Base-by-base conservation (phyloP, 192 early-diverging fungal genomes). In the Lobosporangium transversale region DNA sequence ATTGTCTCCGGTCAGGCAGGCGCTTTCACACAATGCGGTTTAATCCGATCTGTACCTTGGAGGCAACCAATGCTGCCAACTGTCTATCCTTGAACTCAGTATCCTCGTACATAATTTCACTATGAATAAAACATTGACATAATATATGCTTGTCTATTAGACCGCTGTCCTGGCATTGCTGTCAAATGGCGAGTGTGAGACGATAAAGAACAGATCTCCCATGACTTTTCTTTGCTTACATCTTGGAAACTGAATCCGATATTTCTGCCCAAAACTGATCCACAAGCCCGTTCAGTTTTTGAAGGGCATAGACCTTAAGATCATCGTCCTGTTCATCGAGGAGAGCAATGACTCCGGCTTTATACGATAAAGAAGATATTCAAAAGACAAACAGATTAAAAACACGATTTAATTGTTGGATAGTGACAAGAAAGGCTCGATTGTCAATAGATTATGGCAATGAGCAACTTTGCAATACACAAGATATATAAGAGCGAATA, bases 191-290 rank as follows among this genome's bases (percentile, higher is more conserved):
- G n/a, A n/a, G n/a, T n/a, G n/a, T n/a, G n/a, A n/a, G n/a, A n/a
- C n/a, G n/a, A n/a, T n/a, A n/a, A n/a, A n/a, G n/a, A n/a, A n/a
- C n/a, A n/a, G n/a, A n/a, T n/a, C n/a, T n/a, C n/a, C n/a, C n/a
- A n/a, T n/a, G n/a, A n/a, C n/a, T n/a, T n/a, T n/a, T n/a, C n/a
- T n/a, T n/a, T 32, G 15, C 87, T 64, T 86, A 95, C 94, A 96
- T 96, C 79, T 94, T 94, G 11, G 92, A 83, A 31, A 96, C 85
- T 7, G 92, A 85, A 78, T 99, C 98, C 9, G 97, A 91, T 62
- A 98, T 98, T 79, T 99, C 98, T 20, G 97, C 92, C 98, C 98
- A 99, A 79, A 98, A 99, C 62, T 90, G 85, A 84, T 98, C 93
- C 24, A 97, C 94, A 58, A 98, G 80, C 14, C 66, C 80, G 69